Evolutionary conservation across 495 filamentous ascomycete genomes (phyloP).

Genomic region (Neurospora intermedia): DNA sequence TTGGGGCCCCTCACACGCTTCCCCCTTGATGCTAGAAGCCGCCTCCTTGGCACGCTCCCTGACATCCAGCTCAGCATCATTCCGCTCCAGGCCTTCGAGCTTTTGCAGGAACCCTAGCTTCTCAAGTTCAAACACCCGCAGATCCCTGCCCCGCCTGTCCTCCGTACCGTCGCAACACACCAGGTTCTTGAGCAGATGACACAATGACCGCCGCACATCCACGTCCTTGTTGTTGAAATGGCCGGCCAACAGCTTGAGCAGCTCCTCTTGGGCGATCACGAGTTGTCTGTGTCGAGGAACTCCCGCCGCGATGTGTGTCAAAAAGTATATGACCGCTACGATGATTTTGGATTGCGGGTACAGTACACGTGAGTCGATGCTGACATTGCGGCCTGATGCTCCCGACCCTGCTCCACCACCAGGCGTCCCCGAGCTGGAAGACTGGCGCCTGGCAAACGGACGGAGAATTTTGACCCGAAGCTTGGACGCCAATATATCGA

Average conservation of each 20-base stretch:
- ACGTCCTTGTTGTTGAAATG: constrained; percentile 63
- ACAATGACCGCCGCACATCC: constrained; percentile 61
- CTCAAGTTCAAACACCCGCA: constrained; percentile 56
- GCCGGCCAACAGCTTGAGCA: constrained; percentile 52
- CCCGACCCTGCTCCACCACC: background rate
- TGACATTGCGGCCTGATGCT: background rate
- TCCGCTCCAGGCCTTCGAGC: constrained; percentile 48
- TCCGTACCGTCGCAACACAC: constrained; percentile 63
- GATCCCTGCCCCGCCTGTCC: constrained; percentile 49
- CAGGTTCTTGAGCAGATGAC: constrained; percentile 75
- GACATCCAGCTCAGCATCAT: constrained; percentile 72
- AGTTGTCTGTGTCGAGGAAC: constrained; percentile 61
- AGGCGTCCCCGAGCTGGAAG: constrained; percentile 1
- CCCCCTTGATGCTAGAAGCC: constrained; percentile 49
- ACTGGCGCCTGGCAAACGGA: constrained; percentile 25
- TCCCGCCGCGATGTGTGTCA: constrained; percentile 80
- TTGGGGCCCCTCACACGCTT: background rate
- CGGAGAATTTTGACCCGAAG: constrained; percentile 47
- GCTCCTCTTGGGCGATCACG: constrained; percentile 44
- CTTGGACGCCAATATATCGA: constrained; percentile 66
- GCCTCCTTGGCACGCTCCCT: constrained; percentile 74
- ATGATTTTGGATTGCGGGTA: constrained; percentile 64
- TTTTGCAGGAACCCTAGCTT: constrained; percentile 59
- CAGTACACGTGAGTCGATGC: constrained; percentile 30
- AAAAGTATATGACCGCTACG: constrained; percentile 57